Evolutionary conservation across 2,329 filamentous ascomycete species (phyloP), one percentile per base, ranked within the genome.

Genomic region (Mollisia scopiformis): DNA sequence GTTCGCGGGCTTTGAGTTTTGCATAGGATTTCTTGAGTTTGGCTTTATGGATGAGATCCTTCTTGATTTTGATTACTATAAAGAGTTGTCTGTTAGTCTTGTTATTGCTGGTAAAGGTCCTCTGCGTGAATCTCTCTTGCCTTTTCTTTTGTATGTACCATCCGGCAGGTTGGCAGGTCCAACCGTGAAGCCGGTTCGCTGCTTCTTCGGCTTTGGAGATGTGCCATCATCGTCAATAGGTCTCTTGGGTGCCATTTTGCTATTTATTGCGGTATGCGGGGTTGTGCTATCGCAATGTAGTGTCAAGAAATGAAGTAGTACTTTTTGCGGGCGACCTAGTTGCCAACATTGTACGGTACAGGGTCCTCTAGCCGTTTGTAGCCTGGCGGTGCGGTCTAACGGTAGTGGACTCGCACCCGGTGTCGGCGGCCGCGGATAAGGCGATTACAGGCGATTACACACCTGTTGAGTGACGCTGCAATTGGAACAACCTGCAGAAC

Each of bases 1-100:
- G 65, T 60, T 74, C 71, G 56, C 68, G 69, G 41, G 87, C 87
- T 76, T 93, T 94, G 66, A 97, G 80, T 76, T 97, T 97, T 65
- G 90, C 90, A 74, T 97, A 97, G 43, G 90, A 86, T 76, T 97
- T 96, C 78, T 94, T 95, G 64, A 97, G 83, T 77, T 97, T 97
- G 62, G 93, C 93, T 75, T 95, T 96, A 75, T 93, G 87, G 70
- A 98, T 97, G 58, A 97, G 80, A 67, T 91, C 86, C 66, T 89
- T 84, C 77, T 98, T 98, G 72, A 97, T 95, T 76, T 94, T 94
- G 75, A 91, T 87, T 60, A 91, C 91, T 94, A 56, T 57, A 23
- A 37, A 25, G 14, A n/a, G n/a, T n/a, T n/a, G n/a, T 14, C 2
- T 37, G 49, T 67, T 43, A 65, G 60, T 19, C 52, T 52, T 2